Evolutionary conservation across 192 early-diverging fungal species (phyloP), one percentile per base, ranked within the genome.

Genomic region (Umbelopsis isabellina): DNA sequence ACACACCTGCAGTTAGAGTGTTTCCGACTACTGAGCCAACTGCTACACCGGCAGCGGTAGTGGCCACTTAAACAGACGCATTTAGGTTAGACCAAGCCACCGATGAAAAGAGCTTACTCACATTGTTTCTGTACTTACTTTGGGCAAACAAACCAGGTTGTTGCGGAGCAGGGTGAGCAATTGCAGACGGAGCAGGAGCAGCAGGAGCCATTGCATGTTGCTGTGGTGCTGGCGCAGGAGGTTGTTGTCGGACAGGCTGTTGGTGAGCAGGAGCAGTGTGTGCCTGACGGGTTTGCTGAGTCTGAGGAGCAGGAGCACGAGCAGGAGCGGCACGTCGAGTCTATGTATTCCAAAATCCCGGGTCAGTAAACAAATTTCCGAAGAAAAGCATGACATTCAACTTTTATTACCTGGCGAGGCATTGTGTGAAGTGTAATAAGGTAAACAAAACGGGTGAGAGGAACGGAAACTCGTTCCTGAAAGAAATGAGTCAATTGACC

Each of bases 11-110:
- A 20, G 68, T 69, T 35, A 85, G 78, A 72, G 88, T 83, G 73
- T 88, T 86, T 52, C 89, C 92, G 44, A 93, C 85, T 49, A 91
- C 91, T 64, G 88, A 90, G 58, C 94, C 95, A n/a, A 97, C 91
- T 71, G 94, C 95, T 49, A 94, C 94, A 83, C 94, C 94, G 49
- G 92, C 95, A 66, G 94, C 95, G 22, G 95, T 96, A 16, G 93
- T 84, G n/a, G 93, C 95, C 93, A 96, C 84, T 78, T 27, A 23
- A 16, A 47, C 48, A 68, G 12, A 44, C 23, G 44, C 23, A 37
- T 45, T 47, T 9, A 13, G 21, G 25, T 75, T 46, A 49, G 21
- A 46, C 46, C 68, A 21, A 16, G 45, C 18, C 27, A 10, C 20
- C 25, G 21, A 47, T 22, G 11, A 67, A 6, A 41, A 55, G 37